Evolutionary conservation across 169 alveolate species (phyloP).

Genomic region (Ichthyophthirius multifiliis): DNA sequence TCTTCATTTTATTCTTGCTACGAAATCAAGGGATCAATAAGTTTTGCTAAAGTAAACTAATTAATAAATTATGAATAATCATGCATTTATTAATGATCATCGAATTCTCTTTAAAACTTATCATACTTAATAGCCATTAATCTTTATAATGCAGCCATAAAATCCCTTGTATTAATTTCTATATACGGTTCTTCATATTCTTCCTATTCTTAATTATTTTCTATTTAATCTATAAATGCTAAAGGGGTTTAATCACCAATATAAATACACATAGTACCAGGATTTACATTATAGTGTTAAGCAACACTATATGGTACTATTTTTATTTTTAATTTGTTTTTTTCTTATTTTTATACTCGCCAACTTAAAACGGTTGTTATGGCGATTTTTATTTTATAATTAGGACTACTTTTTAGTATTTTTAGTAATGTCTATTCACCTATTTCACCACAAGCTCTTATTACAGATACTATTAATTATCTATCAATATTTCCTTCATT

Average conservation of each 20-base stretch:
- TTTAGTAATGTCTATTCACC: conserved; percentile 7
- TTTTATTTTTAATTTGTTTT: neutral
- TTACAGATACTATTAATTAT: conserved; percentile 1
- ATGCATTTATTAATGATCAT: neutral
- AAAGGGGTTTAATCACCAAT: conserved; percentile 5
- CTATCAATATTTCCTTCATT: conserved; percentile 6
- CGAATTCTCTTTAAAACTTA: neutral
- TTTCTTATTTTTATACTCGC: neutral
- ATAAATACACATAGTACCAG: conserved; percentile 21
- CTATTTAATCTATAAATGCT: neutral
- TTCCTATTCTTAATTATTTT: neutral
- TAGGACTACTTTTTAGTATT: neutral
- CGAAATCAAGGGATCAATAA: neutral
- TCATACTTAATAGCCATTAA: neutral
- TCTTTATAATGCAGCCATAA: conserved; percentile 19
- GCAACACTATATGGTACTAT: conserved; percentile 1
- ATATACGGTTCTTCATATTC: neutral
- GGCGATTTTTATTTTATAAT: conserved; percentile 1
- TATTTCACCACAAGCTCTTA: conserved; percentile 16
- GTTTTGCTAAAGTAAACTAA: neutral
- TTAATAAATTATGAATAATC: neutral
- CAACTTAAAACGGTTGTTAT: conserved; percentile 17
- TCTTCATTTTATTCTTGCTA: neutral
- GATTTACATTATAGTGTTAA: conserved; percentile 8
- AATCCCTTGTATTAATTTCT: conserved; percentile 6